Percentiles rank a stretch among this genome's conserved stretches.
These are phyloP conservation scores for Daedaleopsis sinensis DNA, from an alignment of 768 basidiomycete species.

Conservation along the genomic window DNA sequence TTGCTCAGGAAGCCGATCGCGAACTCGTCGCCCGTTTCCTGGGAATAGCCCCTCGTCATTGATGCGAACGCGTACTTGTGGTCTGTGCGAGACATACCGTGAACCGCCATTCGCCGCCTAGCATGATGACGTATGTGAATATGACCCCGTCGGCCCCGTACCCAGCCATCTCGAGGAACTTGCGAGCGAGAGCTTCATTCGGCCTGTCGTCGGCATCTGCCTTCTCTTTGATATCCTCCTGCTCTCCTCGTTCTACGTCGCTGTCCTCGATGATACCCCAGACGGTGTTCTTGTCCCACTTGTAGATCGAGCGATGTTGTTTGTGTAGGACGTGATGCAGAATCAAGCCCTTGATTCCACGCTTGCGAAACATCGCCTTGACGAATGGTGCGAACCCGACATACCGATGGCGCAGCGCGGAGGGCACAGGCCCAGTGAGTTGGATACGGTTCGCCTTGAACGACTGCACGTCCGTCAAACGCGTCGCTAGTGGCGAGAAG, in stretches of 20 bases:
- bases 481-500: slow-evolving; percentile 42
- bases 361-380: slow-evolving; percentile 42
- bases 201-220: neutral
- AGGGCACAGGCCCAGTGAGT: slow-evolving; percentile 46
- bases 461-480: slow-evolving; percentile 31
- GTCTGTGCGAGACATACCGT: slow-evolving; percentile 26
- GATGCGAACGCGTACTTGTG: neutral
- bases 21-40: slow-evolving; percentile 49
- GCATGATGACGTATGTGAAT: slow-evolving; percentile 49
- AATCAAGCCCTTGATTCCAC: slow-evolving; percentile 40
- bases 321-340: slow-evolving; percentile 42
- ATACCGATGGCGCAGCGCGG: slow-evolving; percentile 37
- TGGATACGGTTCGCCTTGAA: slow-evolving; percentile 50
- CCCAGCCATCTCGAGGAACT: slow-evolving; percentile 45
- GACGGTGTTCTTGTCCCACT: slow-evolving; percentile 39
- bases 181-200: slow-evolving; percentile 32
- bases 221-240: neutral
- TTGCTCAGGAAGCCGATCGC: slow-evolving; percentile 47
- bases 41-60: neutral
- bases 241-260: neutral
- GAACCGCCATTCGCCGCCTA: slow-evolving; percentile 47
- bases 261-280: slow-evolving; percentile 36
- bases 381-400: slow-evolving; percentile 46
- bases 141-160: slow-evolving; percentile 44
- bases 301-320: slow-evolving; percentile 44